Conservation (phyloP, 2,329 filamentous ascomycete species). For the Malbranchea zuffiana region DNA sequence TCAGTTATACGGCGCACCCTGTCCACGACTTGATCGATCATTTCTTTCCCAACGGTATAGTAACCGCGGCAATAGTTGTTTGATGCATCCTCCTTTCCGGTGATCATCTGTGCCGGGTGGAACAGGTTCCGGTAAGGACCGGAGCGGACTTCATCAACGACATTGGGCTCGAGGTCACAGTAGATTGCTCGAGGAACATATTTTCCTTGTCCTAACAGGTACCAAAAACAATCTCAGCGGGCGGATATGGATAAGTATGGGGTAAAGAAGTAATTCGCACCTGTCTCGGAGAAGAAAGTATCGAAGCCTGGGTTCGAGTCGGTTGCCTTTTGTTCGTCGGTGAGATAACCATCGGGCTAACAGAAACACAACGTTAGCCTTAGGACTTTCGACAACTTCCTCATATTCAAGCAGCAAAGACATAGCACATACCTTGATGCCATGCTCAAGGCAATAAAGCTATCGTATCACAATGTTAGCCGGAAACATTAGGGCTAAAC, state of each 20-base stretch:
- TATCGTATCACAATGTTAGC: constrained; percentile 36
- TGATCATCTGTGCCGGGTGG: constrained; percentile 99
- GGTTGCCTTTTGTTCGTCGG: constrained; percentile 88
- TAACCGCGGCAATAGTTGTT: constrained; percentile 99
- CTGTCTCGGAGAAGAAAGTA: constrained; percentile 99
- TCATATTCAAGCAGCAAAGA: background rate
- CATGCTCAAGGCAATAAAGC: constrained; percentile 99
- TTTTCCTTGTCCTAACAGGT: constrained; percentile 73
- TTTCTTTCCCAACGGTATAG: constrained; percentile 99
- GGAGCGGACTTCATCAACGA: constrained; percentile 97
- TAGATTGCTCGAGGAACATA: constrained; percentile 99
- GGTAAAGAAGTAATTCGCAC: constrained; percentile 45
- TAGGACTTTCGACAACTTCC: background rate
- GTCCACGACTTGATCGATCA: constrained; percentile 95
- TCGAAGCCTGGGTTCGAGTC: constrained; percentile 96
- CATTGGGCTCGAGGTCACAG: constrained; percentile 98
- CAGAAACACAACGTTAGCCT: constrained; percentile 1
- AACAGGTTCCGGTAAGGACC: constrained; percentile 92
- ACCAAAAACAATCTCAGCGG: constrained; percentile 9
- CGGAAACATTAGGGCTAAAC: constrained; percentile 11
- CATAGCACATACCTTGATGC: constrained; percentile 70
- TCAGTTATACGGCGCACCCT: constrained; percentile 96
- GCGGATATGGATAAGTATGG: constrained; percentile 18
- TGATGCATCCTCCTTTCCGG: constrained; percentile 98
- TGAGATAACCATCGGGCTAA: constrained; percentile 96